Evolutionary conservation across 805 yeast species (phyloP).

Genomic region (Babjeviella inositovora): DNA sequence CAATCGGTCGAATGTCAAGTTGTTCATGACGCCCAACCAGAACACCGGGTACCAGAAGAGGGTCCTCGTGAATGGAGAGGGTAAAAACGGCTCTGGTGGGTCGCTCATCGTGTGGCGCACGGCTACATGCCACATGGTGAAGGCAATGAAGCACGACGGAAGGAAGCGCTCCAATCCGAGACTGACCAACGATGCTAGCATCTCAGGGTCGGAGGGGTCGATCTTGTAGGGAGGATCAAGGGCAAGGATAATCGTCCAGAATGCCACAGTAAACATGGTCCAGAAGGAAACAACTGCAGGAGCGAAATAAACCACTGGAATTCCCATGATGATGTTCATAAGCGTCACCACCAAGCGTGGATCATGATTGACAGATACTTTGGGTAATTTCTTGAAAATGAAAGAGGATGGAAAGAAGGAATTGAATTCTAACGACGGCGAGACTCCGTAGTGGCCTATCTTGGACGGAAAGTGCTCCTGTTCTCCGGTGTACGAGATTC

Average conservation of each 20-base stretch:
- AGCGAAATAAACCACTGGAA: slow-evolving; percentile 41
- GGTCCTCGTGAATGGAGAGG: slow-evolving; percentile 24
- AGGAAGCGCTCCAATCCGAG: slow-evolving; percentile 58
- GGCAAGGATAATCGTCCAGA: slow-evolving; percentile 66
- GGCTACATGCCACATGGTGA: slow-evolving; percentile 50
- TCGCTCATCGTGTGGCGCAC: slow-evolving; percentile 28
- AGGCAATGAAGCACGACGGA: slow-evolving; percentile 58
- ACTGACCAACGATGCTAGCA: slow-evolving; percentile 48
- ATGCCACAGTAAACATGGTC: slow-evolving; percentile 48
- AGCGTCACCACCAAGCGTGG: slow-evolving; percentile 41
- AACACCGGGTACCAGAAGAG: slow-evolving; percentile 64
- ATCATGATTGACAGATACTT: slow-evolving; percentile 45
- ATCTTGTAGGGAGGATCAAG: slow-evolving; percentile 67
- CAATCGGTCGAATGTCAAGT: slow-evolving; percentile 73
- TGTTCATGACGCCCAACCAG: slow-evolving; percentile 77
- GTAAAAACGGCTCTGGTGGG: slow-evolving; percentile 7
- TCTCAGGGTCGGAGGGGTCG: slow-evolving; percentile 33
- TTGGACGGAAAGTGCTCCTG: slow-evolving; percentile 27
- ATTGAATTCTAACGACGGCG: slow-evolving; percentile 38
- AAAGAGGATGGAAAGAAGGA: slow-evolving; percentile 67
- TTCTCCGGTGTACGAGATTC: slow-evolving; percentile 38
- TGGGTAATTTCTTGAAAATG: slow-evolving; percentile 28
- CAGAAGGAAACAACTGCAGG: slow-evolving; percentile 29
- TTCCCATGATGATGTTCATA: slow-evolving; percentile 45
- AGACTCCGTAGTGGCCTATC: slow-evolving; percentile 34